Base-by-base conservation (phyloP, 345 rosid species). In the Euclidium syriacum region DNA sequence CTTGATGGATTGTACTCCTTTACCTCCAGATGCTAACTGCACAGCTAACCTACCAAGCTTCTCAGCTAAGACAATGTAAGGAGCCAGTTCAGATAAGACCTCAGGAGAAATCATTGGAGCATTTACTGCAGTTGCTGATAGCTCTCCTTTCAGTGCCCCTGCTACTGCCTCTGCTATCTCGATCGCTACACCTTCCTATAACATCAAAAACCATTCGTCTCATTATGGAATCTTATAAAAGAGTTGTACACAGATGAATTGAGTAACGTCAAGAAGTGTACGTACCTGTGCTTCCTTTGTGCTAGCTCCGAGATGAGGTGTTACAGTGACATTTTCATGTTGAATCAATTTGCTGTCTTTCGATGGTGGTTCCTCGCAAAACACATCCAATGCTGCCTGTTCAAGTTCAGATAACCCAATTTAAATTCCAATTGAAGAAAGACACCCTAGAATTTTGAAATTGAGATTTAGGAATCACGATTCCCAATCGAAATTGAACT, bases 271-370 rank as follows among this genome's bases (percentile, higher is more conserved):
- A 55, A 15, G 1, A 56, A 27, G 40, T 17, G 27, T 34, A 30
- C 11, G 36, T 27, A 67, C 96, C 82, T 89, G 96, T 41, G 96
- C 96, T 80, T 89, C 96, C 71, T 83, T 89, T 25, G 95, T 86
- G 75, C 96, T 86, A 27, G 95, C 95, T 72, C 96, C 96, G 1
- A 89, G 95, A 75, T 89, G 96, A 72, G 96, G 96, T 7, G 96
- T 89, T 42, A 79, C 87, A 2, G 76, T 84, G 32, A 89, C 91
- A 57, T 80, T 84, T 48, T 80, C 80, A 63, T 86, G 96, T 26
- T 74, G 95, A 34, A 89, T 75, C 49, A 89, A 38, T 68, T 72
- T 84, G 77, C 79, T 76, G 19, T 84, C 91, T 55, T 68, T 73
- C 0, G 82, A 23, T 20, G 95, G 91, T 11, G 96, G 95, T 52